Base-by-base conservation (phyloP, 2,329 filamentous ascomycete species). In the Ophiognomonia clavigignenti-juglandacearum region DNA sequence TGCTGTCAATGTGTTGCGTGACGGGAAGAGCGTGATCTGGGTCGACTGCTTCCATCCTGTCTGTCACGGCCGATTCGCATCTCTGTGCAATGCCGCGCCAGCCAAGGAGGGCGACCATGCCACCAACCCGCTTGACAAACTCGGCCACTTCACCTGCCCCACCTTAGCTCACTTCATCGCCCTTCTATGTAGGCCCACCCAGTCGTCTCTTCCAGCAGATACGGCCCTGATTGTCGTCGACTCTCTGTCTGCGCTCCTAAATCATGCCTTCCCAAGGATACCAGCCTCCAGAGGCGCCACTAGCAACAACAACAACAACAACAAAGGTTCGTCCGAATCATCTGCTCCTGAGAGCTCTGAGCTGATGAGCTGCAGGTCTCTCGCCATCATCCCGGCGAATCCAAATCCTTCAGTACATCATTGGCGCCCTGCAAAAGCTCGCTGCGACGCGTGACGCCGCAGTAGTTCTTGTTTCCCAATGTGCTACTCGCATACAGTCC, bases 221-320 rank as follows among this genome's bases (percentile, higher is more conserved):
- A 84, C 86, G 10, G 75, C 77, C 20, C 71, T 96, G 1, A 66
- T 96, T 31, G 72, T 96, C 11, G 71, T 96, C 53, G 89, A 95
- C 62, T 84, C 84, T 3, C 68, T 95, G 18, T 90, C 90, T 6
- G 81, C 82, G 7, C 72, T 93, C 22, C 74, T 96, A 49, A 86
- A 87, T 55, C 78, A 83, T 45, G 83, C 88, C 26, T 89, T 95
- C 51, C 87, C 87, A 16, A 83, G 82, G 52, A 69, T 69, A 29
- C 62, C 68, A 20, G 71, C 76, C 23, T 67, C 62, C 45, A 59
- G 62, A 43, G 50, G 53, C 27, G 49, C 59, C 14, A 45, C 50
- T 35, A 72, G 74, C 58, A 61, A 61, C 51, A 63, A 56, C 50
- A 67, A 74, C 58, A 61, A 61, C 51, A 63, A 56, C 50, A 67